These are phyloP conservation scores for Malus hybrid DNA, from an alignment of 331 rosid species.

Conservation along the genomic window DNA sequence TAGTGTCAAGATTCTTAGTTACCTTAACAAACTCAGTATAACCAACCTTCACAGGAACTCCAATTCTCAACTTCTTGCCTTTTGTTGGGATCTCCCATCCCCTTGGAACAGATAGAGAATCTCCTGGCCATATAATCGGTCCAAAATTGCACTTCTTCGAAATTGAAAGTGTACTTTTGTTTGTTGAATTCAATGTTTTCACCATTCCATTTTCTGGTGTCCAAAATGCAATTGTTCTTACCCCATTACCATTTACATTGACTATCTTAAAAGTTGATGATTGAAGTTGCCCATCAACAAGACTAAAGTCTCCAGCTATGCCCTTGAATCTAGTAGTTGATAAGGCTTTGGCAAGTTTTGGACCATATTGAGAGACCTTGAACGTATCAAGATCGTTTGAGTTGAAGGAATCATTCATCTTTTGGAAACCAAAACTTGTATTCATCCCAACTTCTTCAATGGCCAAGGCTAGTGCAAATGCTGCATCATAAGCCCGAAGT, in stretches of 20 bases:
- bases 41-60: neutral
- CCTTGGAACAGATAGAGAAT: neutral
- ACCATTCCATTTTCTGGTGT: constrained; percentile 12
- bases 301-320: constrained; percentile 3
- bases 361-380: constrained; percentile 7
- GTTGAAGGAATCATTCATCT: neutral
- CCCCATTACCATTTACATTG: constrained; percentile 6
- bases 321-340: neutral
- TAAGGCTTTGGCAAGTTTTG: neutral
- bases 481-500: constrained; percentile 31
- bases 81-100: too few species aligned
- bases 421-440: neutral
- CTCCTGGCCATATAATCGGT: constrained; percentile 49
- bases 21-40: neutral
- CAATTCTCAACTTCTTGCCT: too few species aligned
- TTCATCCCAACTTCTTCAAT: neutral
- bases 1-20: neutral
- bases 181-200: neutral
- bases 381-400: constrained; percentile 4
- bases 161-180: neutral
- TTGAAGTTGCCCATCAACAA: constrained; percentile 11
- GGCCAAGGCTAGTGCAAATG: neutral
- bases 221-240: constrained; percentile 21
- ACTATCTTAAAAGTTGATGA: neutral
- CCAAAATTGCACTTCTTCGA: constrained; percentile 17